Evolutionary conservation across 371 early-diverging fungal species (phyloP).

Genomic region (Thermomucor indicae-seudaticae): DNA sequence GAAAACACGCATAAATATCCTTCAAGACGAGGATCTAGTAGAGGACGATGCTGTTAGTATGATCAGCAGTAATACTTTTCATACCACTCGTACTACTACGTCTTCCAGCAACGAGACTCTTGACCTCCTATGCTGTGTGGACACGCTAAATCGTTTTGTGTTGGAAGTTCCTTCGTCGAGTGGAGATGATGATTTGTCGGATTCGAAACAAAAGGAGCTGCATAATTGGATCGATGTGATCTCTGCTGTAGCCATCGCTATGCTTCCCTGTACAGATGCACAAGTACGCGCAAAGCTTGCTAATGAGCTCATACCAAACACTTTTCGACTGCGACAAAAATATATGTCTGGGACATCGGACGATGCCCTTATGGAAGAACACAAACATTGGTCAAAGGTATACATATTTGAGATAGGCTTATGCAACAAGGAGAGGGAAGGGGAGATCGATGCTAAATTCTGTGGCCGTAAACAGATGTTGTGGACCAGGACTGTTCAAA

Average conservation of each 20-base stretch:
- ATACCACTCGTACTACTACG: slow-evolving; percentile 7
- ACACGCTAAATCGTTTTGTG: slow-evolving; percentile 25
- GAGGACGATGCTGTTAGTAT: slow-evolving; percentile 9
- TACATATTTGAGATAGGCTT: no score
- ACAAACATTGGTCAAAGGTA: slow-evolving; percentile 32
- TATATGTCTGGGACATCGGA: background rate
- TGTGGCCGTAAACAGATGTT: slow-evolving; percentile 22
- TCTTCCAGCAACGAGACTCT: slow-evolving; percentile 2
- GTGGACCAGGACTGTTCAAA: slow-evolving; percentile 38
- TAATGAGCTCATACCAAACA: slow-evolving; percentile 33
- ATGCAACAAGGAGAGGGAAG: no score
- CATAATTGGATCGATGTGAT: slow-evolving; percentile 32
- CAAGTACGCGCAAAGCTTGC: slow-evolving; percentile 27
- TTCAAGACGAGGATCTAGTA: slow-evolving; percentile 10
- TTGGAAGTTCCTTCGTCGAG: slow-evolving; percentile 17
- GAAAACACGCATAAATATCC: background rate
- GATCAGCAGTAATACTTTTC: slow-evolving; percentile 7
- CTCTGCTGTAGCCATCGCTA: slow-evolving; percentile 28
- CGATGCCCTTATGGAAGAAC: slow-evolving; percentile 10
- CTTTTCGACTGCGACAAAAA: slow-evolving; percentile 32
- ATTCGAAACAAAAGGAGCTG: slow-evolving; percentile 13
- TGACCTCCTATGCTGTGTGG: slow-evolving; percentile 39
- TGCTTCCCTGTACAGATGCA: slow-evolving; percentile 41
- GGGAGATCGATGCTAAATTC: background rate
- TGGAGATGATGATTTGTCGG: no score